A percentile compares a stretch with the other conserved stretches of the same genome.
Conservation (phyloP, 192 early-diverging fungal species). For the Fimicolochytrium jonesii region DNA sequence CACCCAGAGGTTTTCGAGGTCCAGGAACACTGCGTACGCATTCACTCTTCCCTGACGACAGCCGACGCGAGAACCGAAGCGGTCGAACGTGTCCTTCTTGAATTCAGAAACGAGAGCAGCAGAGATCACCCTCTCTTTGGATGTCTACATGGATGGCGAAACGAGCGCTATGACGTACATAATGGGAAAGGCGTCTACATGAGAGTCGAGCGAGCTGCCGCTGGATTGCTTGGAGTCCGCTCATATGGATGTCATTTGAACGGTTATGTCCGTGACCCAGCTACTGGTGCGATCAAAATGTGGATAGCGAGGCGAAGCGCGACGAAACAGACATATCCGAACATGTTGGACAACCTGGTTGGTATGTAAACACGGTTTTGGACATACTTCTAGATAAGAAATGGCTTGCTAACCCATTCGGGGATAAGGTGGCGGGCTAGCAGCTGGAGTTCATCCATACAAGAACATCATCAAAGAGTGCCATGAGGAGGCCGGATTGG, state of each 20-base stretch:
- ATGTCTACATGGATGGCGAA: slow-evolving; percentile 68
- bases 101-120: slow-evolving; percentile 18
- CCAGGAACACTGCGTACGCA: too few species aligned
- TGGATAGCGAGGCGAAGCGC: slow-evolving; percentile 81
- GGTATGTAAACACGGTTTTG: not conserved
- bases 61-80: slow-evolving; percentile 22
- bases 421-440: slow-evolving; percentile 57
- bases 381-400: too few species aligned
- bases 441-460: slow-evolving; percentile 49
- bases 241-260: slow-evolving; percentile 91
- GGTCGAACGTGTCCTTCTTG: slow-evolving; percentile 31
- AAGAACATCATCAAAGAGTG: slow-evolving; percentile 83
- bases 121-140: slow-evolving; percentile 12
- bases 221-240: slow-evolving; percentile 74
- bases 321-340: slow-evolving; percentile 86
- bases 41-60: slow-evolving; percentile 18
- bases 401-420: not conserved
- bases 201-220: slow-evolving; percentile 73
- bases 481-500: slow-evolving; percentile 81
- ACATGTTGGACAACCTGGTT: slow-evolving; percentile 54
- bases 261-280: slow-evolving; percentile 52
- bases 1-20: too few species aligned
- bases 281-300: slow-evolving; percentile 53
- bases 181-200: slow-evolving; percentile 32
- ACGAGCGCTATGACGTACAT: slow-evolving; percentile 81